Evolutionary conservation across 495 filamentous ascomycete genomes (phyloP), one percentile per base, ranked within the genome.

Genomic region (Aspergillus carlsbadensis): DNA sequence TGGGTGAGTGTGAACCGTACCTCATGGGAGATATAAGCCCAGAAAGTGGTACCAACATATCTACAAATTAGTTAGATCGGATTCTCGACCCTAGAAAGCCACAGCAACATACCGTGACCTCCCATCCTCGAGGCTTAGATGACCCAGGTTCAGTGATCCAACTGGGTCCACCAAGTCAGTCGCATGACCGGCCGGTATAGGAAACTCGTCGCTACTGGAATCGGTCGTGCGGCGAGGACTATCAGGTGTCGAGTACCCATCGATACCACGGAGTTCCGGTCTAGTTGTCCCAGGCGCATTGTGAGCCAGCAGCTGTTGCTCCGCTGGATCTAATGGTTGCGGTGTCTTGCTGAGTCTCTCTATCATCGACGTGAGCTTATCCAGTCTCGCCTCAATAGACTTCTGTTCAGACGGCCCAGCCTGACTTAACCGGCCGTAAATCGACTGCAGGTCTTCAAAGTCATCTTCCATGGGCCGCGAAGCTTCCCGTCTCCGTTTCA

Each of bases 31-130:
- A 80, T 77, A 57, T 76, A 80, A 15, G 77, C 77, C 77, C 77
- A 80, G 56, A 77, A 80, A 21, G 77, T 80, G 6, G 76, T 80
- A 40, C 76, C 75, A 22, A 80, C 76, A 56, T 80, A 80, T 70
- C 75, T 79, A 58, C 13, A 3, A 15, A 10, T 26, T 10, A 7
- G 35, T 50, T 50, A 50, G 18, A 29, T 10, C 10, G 0, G 34
- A 26, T 36, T 33, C 2, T 7, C 8, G 1, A 11, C 13, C 0
- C 14, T 18, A n/a, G 17, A 8, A 14, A 4, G 14, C 22, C 37
- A n/a, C n/a, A 29, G 17, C 21, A 21, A 65, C 72, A 58, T 55
- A 75, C 75, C 72, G 71, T 37, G 75, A 80, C 20, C 66, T 70
- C 43, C 74, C 74, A 64, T 78, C 76, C 36, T 79, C 73, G 31